Conservation (phyloP, 805 yeast genomes). For the Danielia reshetovae region DNA sequence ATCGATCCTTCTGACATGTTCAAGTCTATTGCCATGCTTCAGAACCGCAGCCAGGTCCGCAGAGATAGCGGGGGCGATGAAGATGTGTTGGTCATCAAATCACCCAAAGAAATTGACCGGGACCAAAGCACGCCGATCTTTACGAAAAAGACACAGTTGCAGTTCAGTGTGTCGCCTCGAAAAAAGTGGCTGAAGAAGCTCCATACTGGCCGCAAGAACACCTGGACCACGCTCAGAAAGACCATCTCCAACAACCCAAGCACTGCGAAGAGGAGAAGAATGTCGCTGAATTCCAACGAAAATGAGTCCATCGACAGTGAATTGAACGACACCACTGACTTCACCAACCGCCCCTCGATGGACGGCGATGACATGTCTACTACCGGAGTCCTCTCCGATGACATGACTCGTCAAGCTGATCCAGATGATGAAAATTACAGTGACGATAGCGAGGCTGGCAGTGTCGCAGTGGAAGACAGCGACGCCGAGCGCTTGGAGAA, state of each 20-base stretch:
- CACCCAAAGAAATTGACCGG: slow-evolving; percentile 69
- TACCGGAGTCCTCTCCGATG: no score
- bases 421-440: slow-evolving; percentile 7
- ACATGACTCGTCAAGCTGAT: no score
- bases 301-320: slow-evolving; percentile 14
- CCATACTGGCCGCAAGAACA: slow-evolving; percentile 1
- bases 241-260: slow-evolving; percentile 20
- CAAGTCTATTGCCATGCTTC: slow-evolving; percentile 78
- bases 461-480: background rate
- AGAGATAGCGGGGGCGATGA: slow-evolving; percentile 43
- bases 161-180: background rate
- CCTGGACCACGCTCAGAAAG: slow-evolving; percentile 22
- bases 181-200: slow-evolving; percentile 9
- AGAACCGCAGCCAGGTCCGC: slow-evolving; percentile 36
- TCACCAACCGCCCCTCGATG: no score
- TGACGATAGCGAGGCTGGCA: slow-evolving; percentile 9
- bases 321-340: slow-evolving; percentile 14
- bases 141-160: slow-evolving; percentile 20
- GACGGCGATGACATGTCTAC: background rate
- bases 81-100: slow-evolving; percentile 70
- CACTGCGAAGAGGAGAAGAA: slow-evolving; percentile 2
- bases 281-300: slow-evolving; percentile 3
- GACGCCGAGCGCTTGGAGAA: background rate
- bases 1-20: slow-evolving; percentile 80
- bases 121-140: slow-evolving; percentile 32